Base-by-base conservation (phyloP, 495 filamentous ascomycete genomes). In the Neurospora sp. region DNA sequence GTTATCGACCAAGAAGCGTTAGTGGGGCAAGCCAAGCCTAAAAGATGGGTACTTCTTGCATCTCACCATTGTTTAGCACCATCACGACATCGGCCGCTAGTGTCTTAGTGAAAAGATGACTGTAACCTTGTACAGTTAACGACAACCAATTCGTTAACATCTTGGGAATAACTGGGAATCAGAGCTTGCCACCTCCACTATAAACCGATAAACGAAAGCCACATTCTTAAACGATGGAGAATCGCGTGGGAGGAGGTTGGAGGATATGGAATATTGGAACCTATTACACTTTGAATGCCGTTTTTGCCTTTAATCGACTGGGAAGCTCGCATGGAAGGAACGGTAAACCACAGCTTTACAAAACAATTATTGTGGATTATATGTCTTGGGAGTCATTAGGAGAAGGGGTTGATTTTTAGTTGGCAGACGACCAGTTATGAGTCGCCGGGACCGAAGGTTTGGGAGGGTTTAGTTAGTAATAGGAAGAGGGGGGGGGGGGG, bases 371-470 rank as follows among this genome's bases (percentile, higher is more conserved):
- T n/a, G n/a, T n/a, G n/a, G n/a, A n/a, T n/a, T n/a, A n/a, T n/a
- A n/a, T n/a, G n/a, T n/a, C n/a, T n/a, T n/a, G n/a, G n/a, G n/a
- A n/a, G n/a, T n/a, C n/a, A n/a, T n/a, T n/a, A n/a, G n/a, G 22
- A 82, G 53, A 77, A 74, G 3, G 79, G 79, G 22, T 73, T 81
- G 53, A 20, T 76, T 10, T 82, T 72, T 73, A 53, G 38, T 72
- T 41, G 44, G 70, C 69, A 18, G 61, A 44, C 61, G 45, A n/a
- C n/a, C n/a, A n/a, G n/a, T n/a, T n/a, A n/a, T n/a, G n/a, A 79
- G 0, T 80, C 83, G 27, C 83, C 83, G 4, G 82, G 82, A 0
- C 80, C 80, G 7, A 74, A 73, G 16, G 81, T 81, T 18, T 81
- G 81, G 81, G 59, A 69, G n/a, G 72, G 76, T 42, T 77, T 0